A percentile compares a stretch with the other conserved stretches of the same genome.
Evolutionary conservation across 768 basidiomycete genomes (phyloP).

Genomic region (Collybiopsis confluens): DNA sequence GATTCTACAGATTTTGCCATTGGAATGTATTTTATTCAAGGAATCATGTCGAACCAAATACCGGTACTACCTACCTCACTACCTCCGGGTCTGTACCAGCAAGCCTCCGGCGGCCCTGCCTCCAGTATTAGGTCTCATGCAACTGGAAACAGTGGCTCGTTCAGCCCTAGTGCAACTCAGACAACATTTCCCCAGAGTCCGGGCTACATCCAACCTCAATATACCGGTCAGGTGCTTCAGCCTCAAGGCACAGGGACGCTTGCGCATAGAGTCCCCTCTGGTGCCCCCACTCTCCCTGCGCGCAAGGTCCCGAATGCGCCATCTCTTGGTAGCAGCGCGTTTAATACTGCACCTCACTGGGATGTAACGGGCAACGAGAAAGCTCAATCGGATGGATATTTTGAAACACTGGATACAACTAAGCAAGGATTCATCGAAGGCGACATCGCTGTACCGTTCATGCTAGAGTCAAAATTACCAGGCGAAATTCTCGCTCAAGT

Average conservation of each 20-base stretch:
- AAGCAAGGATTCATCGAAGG: slow-evolving; percentile 84
- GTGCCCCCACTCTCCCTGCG: slow-evolving; percentile 31
- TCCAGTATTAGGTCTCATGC: slow-evolving; percentile 41
- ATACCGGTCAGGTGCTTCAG: slow-evolving; percentile 57
- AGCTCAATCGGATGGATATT: slow-evolving; percentile 69
- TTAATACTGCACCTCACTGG: slow-evolving; percentile 48
- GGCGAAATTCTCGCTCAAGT: slow-evolving; percentile 84
- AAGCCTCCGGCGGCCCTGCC: slow-evolving; percentile 51
- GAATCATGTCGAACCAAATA: slow-evolving; percentile 77
- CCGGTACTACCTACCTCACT: slow-evolving; percentile 67
- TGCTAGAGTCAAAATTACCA: slow-evolving; percentile 83
- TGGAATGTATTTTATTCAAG: slow-evolving; percentile 95
- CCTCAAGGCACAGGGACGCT: slow-evolving; percentile 42
- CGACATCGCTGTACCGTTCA: slow-evolving; percentile 92
- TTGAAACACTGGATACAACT: slow-evolving; percentile 74
- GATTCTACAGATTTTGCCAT: slow-evolving; percentile 91
- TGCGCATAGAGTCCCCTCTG: slow-evolving; percentile 12
- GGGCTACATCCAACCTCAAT: slow-evolving; percentile 51
- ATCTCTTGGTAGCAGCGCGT: slow-evolving; percentile 21
- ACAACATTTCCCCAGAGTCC: slow-evolving; percentile 35
- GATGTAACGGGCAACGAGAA: slow-evolving; percentile 84
- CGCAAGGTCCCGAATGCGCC: slow-evolving; percentile 25
- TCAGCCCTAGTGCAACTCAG: slow-evolving; percentile 44
- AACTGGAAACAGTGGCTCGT: slow-evolving; percentile 59
- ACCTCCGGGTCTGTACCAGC: slow-evolving; percentile 83